Evolutionary conservation across 768 basidiomycete species (phyloP).

Genomic region (Chalciporus pseudorubinellus): DNA sequence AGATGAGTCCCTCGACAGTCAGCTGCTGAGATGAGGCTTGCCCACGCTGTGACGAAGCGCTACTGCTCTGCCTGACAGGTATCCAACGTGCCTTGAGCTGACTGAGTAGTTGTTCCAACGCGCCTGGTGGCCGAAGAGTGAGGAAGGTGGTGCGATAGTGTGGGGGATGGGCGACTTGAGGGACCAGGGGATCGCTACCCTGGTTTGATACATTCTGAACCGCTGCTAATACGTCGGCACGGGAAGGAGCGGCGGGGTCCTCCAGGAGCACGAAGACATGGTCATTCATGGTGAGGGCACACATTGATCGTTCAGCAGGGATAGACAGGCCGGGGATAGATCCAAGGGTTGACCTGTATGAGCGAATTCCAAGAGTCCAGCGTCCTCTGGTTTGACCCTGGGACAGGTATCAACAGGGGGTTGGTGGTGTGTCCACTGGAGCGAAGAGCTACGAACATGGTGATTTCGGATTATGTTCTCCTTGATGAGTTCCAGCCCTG

Average conservation of each 20-base stretch:
- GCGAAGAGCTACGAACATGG: slow-evolving; percentile 42
- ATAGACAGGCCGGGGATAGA: slow-evolving; percentile 50
- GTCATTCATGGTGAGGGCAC: slow-evolving; percentile 73
- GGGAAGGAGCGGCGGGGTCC: slow-evolving; percentile 68
- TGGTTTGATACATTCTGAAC: slow-evolving; percentile 41
- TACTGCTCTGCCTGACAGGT: slow-evolving; percentile 54
- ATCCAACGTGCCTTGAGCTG: slow-evolving; percentile 78
- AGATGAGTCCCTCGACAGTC: slow-evolving; percentile 71
- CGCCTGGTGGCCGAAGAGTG: slow-evolving; percentile 69
- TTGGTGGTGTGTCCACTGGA: slow-evolving; percentile 9
- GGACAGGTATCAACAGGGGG: slow-evolving; percentile 15
- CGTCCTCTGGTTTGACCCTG: slow-evolving; percentile 61
- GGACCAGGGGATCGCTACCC: slow-evolving; percentile 10
- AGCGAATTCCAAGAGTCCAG: slow-evolving; percentile 70
- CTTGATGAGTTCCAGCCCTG: slow-evolving; percentile 63
- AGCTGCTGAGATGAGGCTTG: slow-evolving; percentile 61
- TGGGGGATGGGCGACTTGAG: slow-evolving; percentile 30
- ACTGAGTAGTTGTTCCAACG: slow-evolving; percentile 69
- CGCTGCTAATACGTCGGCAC: slow-evolving; percentile 49
- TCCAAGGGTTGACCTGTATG: slow-evolving; percentile 72
- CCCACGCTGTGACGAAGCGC: slow-evolving; percentile 40
- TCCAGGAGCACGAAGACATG: slow-evolving; percentile 79
- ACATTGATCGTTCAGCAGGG: slow-evolving; percentile 67
- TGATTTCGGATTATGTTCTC: slow-evolving; percentile 72
- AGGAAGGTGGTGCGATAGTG: slow-evolving; percentile 79